Percentiles rank a stretch among this genome's conserved stretches.
phyloP scores from a whole-genome alignment of 306 rosid genomes.

The Casuarina equisetifolia region DNA sequence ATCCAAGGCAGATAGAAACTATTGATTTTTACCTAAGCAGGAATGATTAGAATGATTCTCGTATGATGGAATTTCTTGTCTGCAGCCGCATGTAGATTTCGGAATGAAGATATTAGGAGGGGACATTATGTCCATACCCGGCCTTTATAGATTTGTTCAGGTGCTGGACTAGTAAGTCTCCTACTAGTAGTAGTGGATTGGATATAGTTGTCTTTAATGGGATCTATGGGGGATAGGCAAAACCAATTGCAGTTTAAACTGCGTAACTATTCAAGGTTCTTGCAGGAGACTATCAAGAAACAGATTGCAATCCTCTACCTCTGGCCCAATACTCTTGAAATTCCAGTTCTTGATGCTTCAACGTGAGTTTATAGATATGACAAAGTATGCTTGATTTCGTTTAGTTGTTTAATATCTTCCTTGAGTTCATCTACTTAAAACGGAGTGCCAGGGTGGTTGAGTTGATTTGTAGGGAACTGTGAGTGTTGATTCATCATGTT shows the following conservation, averaged over 20 bases:
- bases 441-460: slow-evolving; percentile 1
- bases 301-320: slow-evolving; percentile 78
- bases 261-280: slow-evolving; percentile 30
- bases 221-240: slow-evolving; percentile 10
- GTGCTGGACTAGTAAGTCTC: slow-evolving; percentile 51
- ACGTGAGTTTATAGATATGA: slow-evolving; percentile 47
- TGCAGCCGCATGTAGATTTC: slow-evolving; percentile 91
- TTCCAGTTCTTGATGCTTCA: slow-evolving; percentile 77
- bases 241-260: not conserved
- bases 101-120: slow-evolving; percentile 84
- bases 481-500: not conserved
- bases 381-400: not conserved
- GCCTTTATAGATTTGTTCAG: slow-evolving; percentile 82
- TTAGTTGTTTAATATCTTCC: not conserved
- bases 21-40: not conserved
- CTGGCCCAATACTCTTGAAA: slow-evolving; percentile 79
- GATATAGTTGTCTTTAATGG: slow-evolving; percentile 1
- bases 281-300: slow-evolving; percentile 68
- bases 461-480: not conserved
- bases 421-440: slow-evolving; percentile 1
- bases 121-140: slow-evolving; percentile 89
- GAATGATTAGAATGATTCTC: slow-evolving; percentile 13
- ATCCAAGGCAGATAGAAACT: slow-evolving; percentile 3
- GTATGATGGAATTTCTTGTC: slow-evolving; percentile 10
- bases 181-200: slow-evolving; percentile 20